Conservation (phyloP, 2,329 filamentous ascomycete genomes). For the Daldinia eschscholtzii region DNA sequence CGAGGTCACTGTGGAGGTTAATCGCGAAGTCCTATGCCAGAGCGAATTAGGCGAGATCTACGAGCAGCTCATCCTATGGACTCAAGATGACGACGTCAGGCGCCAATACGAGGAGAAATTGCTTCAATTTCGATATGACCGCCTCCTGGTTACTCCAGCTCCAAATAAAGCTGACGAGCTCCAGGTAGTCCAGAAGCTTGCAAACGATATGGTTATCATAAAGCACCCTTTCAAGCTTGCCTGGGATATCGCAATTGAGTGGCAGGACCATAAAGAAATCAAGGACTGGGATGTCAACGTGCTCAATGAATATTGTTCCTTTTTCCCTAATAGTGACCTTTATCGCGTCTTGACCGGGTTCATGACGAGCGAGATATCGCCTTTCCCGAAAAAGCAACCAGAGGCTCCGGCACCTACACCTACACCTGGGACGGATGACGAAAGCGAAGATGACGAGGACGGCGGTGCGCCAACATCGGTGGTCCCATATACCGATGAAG, state of each 20-base stretch:
- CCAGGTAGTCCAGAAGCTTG: conserved; percentile 78
- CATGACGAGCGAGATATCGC: conserved; percentile 84
- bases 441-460: conserved; percentile 71
- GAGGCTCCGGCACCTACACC: conserved; percentile 36
- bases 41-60: conserved; percentile 87
- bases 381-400: conserved; percentile 70
- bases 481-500: conserved; percentile 76
- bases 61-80: conserved; percentile 89
- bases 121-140: conserved; percentile 82
- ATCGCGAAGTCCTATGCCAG: conserved; percentile 81
- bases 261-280: conserved; percentile 82
- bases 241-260: conserved; percentile 92
- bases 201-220: conserved; percentile 95
- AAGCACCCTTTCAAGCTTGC: conserved; percentile 90
- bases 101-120: conserved; percentile 92
- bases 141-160: conserved; percentile 74
- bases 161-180: conserved; percentile 78
- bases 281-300: conserved; percentile 81
- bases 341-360: conserved; percentile 86
- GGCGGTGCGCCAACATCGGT: conserved; percentile 66
- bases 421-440: conserved; percentile 54
- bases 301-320: conserved; percentile 82
- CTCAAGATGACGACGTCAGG: conserved; percentile 84
- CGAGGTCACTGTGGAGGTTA: conserved; percentile 88
- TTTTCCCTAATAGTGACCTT: conserved; percentile 88